Percentiles rank a stretch among this genome's conserved stretches.
Conservation (phyloP, 768 basidiomycete genomes). For the Boletus sensibilis region DNA sequence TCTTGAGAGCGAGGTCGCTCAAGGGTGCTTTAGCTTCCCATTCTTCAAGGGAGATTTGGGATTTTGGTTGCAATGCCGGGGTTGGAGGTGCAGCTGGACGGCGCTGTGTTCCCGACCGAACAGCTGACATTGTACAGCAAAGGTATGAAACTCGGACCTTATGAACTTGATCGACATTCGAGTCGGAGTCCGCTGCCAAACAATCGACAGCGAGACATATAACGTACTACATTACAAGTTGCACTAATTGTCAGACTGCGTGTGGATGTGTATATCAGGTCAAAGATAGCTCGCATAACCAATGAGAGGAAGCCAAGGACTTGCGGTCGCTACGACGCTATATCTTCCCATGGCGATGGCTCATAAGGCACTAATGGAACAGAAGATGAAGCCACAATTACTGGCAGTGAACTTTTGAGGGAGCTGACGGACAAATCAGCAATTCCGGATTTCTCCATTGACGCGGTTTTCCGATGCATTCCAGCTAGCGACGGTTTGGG, state of each 20-base stretch:
- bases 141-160: background rate
- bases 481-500: slow-evolving; percentile 14
- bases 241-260: background rate
- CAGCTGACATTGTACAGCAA: slow-evolving; percentile 21
- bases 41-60: slow-evolving; percentile 72
- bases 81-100: slow-evolving; percentile 28
- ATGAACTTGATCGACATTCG: background rate
- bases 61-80: slow-evolving; percentile 37
- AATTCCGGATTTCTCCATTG: slow-evolving; percentile 6
- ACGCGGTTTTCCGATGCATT: slow-evolving; percentile 19
- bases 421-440: background rate
- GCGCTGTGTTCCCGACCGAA: slow-evolving; percentile 22
- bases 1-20: slow-evolving; percentile 63
- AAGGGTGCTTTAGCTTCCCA: slow-evolving; percentile 88
- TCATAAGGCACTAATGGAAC: slow-evolving; percentile 25
- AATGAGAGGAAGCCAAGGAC: background rate
- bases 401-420: slow-evolving; percentile 10
- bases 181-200: slow-evolving; percentile 11
- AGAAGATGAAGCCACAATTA: slow-evolving; percentile 6
- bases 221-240: slow-evolving; percentile 11
- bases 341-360: slow-evolving; percentile 34
- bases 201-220: slow-evolving; percentile 1
- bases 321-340: background rate
- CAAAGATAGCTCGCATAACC: slow-evolving; percentile 4
- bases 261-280: slow-evolving; percentile 1